Evolutionary conservation across 257 asterid species (phyloP), one percentile per base, ranked within the genome.

Genomic region (Dorcoceras hygrometricum): DNA sequence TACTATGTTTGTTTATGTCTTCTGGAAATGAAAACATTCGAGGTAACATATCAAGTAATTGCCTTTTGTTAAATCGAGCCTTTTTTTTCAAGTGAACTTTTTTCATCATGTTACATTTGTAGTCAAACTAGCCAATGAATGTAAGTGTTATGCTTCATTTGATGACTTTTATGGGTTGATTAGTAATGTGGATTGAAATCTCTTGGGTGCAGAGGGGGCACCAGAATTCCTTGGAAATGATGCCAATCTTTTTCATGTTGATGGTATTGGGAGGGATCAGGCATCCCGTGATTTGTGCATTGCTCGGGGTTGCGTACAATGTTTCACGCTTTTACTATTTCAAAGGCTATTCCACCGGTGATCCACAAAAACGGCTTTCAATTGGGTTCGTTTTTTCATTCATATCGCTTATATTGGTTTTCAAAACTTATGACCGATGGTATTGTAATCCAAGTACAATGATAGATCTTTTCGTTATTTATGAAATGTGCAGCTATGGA

Each of bases 201-300:
- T 29, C 57, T 48, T 74, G 65, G 46, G 56, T 75, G 87, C 87
- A 90, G 99, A 88, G 99, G 65, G 99, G 97, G 19, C 99, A 93
- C 83, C 99, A 93, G 87, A 93, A 93, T 79, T 88, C 99, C 43
- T 73, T 93, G 65, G 99, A 93, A 81, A 19, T 73, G 83, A 85
- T 90, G 96, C 92, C 99, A 14, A 28, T 68, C 69, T 83, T 80
- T 69, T 82, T 90, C 81, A 26, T 74, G 73, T 65, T 86, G 86
- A 77, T 80, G 84, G 59, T 79, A 27, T 27, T 93, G 81, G 97
- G 89, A 62, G 99, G 99, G 65, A 71, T 93, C 58, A 73, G 46
- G 82, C 95, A 93, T 68, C 99, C 97, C 29, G 2, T 83, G 34
- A 75, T 83, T 39, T 62, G 76, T 76, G 83, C 99, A 20, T 72